Base-by-base conservation (phyloP, 495 filamentous ascomycete species). In the Lentithecium fluviatile region DNA sequence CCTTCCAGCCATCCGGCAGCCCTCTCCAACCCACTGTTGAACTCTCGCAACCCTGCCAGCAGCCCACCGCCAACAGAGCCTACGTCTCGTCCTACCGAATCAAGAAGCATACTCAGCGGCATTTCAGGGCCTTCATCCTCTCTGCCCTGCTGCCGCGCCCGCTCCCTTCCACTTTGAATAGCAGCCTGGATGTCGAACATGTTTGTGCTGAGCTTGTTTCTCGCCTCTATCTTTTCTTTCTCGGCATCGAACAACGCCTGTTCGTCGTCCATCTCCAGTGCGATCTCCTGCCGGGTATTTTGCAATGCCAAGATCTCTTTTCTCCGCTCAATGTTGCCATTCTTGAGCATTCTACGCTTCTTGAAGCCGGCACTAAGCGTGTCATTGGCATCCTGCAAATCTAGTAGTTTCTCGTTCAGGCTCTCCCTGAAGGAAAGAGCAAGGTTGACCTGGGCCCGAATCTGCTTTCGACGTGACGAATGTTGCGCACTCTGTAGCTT, bases 191-290 rank as follows among this genome's bases (percentile, higher is more conserved):
- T 65, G 15, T 65, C 62, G 29, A 45, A 65, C 54, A 69, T 58
- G 15, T 25, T 17, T 21, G 46, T 19, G 45, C 49, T 65, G 36
- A 69, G 34, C 17, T 65, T 20, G 19, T 62, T 43, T n/a, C 19
- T 36, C 7, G 29, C 45, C 8, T 62, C 47, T 15, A 25, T 40
- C 0, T 15, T 20, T 10, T 38, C 15, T 34, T 61, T 78, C 12
- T 81, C 75, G 0, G 70, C 74, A 63, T 82, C 77, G 51, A 88
- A 85, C 62, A 78, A 79, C 43, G 80, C 81, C 23, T 86, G 77
- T 26, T 90, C 78, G 11, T 83, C 82, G 64, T 92, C 88, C 79
- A 86, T 87, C 48, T 80, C 80, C 58, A 90, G 66, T 11, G 85
- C 83, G 25, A 91, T 76, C 61, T 81, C 77, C 61, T 90, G 84